These are phyloP conservation scores for Fusarium pseudoanthophilum DNA, from an alignment of 2,329 filamentous ascomycete species.

Conservation along the genomic window DNA sequence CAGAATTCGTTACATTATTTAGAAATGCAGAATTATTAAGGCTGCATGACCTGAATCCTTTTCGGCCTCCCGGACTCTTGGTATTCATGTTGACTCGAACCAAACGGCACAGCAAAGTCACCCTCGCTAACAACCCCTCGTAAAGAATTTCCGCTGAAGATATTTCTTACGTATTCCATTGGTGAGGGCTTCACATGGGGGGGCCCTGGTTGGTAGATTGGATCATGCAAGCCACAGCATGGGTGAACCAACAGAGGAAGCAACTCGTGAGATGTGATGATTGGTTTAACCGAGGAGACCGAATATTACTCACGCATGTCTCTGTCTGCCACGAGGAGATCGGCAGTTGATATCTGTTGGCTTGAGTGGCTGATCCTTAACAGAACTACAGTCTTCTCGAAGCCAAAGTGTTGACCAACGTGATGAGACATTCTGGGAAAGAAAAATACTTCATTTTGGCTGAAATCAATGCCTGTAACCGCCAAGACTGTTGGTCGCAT, in stretches of 20 bases:
- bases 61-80: not conserved
- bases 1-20: not conserved
- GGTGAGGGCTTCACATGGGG: not conserved
- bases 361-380: not conserved
- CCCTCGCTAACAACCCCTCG: not conserved
- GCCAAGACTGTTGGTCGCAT: not conserved
- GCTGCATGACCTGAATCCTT: not conserved
- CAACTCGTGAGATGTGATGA: not conserved
- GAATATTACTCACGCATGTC: not conserved
- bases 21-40: not conserved
- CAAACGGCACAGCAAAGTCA: not conserved
- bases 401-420: not conserved
- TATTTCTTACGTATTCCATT: not conserved
- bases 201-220: not conserved
- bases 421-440: not conserved
- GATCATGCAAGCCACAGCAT: not conserved
- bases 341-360: not conserved
- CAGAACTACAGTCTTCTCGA: not conserved
- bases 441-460: not conserved
- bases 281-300: not conserved
- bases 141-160: not conserved
- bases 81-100: not conserved
- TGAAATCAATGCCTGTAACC: not conserved
- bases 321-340: not conserved
- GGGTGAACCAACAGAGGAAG: not conserved